A percentile compares a stretch with the other conserved stretches of the same genome.
Evolutionary conservation across 202 grass and related monocot species (phyloP).

Genomic region (Eragrostis tef): DNA sequence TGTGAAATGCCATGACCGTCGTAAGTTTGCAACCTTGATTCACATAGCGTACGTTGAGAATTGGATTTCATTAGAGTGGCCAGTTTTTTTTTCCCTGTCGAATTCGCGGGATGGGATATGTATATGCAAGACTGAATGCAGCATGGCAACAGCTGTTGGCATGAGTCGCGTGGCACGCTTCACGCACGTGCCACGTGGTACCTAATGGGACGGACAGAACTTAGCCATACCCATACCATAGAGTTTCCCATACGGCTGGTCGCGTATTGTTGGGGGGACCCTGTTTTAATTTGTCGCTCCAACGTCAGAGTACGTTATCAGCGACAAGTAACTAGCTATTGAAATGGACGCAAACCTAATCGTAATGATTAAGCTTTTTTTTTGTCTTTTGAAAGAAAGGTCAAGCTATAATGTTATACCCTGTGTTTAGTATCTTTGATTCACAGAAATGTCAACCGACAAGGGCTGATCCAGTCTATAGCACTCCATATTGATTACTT

Average conservation of each 20-base stretch:
- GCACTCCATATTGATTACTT: neutral
- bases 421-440: neutral
- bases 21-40: neutral
- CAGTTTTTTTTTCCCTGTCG: neutral
- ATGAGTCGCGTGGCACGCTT: neutral
- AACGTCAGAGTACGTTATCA: neutral
- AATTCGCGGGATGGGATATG: slow-evolving; percentile 9
- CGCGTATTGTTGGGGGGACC: too few species aligned
- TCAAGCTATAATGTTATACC: neutral
- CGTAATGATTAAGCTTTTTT: neutral
- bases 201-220: neutral
- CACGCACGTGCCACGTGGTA: slow-evolving; percentile 26
- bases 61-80: neutral
- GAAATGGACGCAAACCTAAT: slow-evolving; percentile 44
- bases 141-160: neutral
- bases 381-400: neutral
- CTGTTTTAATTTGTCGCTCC: too few species aligned
- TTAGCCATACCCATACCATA: neutral
- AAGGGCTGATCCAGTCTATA: neutral
- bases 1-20: neutral
- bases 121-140: neutral
- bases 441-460: neutral
- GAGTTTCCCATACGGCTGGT: neutral
- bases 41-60: neutral
- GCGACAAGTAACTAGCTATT: slow-evolving; percentile 12